Base-by-base conservation (phyloP, 345 rosid genomes). In the Aethionema arabicum region DNA sequence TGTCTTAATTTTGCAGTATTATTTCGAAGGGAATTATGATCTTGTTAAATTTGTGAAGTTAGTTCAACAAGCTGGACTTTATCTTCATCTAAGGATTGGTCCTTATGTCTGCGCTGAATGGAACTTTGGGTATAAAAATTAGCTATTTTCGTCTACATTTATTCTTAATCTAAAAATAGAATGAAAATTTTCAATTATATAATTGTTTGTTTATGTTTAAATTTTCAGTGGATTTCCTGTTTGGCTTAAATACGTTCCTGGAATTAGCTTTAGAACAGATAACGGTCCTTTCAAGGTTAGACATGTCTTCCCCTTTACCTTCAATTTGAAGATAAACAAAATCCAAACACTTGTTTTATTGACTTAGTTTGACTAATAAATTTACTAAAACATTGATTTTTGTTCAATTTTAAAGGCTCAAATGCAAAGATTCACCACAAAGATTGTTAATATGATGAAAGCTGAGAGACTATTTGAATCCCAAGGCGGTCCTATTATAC, bases 71-170 rank as follows among this genome's bases (percentile, higher is more conserved):
- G 89, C 95, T 49, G 99, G 97, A 12, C 96, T 95, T 36, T 86
- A 82, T 80, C 89, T 83, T 76, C 83, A 95, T 81, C 92, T 95
- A 45, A 81, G 99, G 81, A 78, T 95, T 78, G 99, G 99, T 68
- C 99, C 97, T 72, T 95, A 95, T 80, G 86, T 86, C 71, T 95
- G 99, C 69, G 99, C 99, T 4, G 97, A 95, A 66, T 95, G 97
- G 97, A 90, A 95, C 75, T 90, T 95, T 47, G 97, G 99, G 99
- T 95, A 86, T 52, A 50, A 53, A 44, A 15, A 27, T n/a, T 32
- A 14, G 39, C 65, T 46, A 12, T 38, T 32, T 62, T 46, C 0
- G 1, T 41, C 30, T 69, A 10, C 40, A 7, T 6, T 8, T 60
- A 27, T 48, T 59, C 69, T 51, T 59, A 7, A 5, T 5, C 46